A percentile compares a stretch with the other conserved stretches of the same genome.
Evolutionary conservation across 2,329 filamentous ascomycete genomes (phyloP).

Genomic region (Dendryphion nanum): DNA sequence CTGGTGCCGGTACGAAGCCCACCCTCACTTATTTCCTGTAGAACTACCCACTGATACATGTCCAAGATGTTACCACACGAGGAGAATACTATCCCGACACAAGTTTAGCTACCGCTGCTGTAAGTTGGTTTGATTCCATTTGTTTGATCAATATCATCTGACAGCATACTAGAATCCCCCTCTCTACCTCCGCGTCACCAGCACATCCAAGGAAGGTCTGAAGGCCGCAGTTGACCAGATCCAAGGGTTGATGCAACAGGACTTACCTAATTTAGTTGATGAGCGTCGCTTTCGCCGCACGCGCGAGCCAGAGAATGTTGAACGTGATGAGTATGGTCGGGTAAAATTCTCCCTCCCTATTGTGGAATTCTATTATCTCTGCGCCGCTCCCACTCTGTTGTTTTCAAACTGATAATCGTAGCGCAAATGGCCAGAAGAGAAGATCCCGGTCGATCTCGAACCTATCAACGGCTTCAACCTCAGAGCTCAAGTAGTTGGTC

Average conservation of each 20-base stretch:
- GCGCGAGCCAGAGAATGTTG: constrained; percentile 76
- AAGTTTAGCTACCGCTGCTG: constrained; percentile 79
- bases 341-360: constrained; percentile 48
- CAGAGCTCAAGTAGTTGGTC: constrained; percentile 91
- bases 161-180: constrained; percentile 71
- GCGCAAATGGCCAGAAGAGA: constrained; percentile 99
- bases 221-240: constrained; percentile 86
- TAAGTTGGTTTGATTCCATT: constrained; percentile 56
- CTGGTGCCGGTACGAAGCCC: constrained; percentile 97
- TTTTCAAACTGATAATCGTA: constrained; percentile 41
- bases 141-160: constrained; percentile 38
- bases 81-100: constrained; percentile 98
- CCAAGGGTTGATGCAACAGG: constrained; percentile 92
- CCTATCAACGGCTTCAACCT: constrained; percentile 93
- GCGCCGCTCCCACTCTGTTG: constrained; percentile 14
- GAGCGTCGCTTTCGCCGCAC: constrained; percentile 81
- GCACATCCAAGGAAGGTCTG: constrained; percentile 86
- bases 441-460: constrained; percentile 86
- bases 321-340: constrained; percentile 86
- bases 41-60: constrained; percentile 60
- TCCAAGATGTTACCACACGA: constrained; percentile 96
- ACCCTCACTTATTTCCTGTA: constrained; percentile 61
- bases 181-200: constrained; percentile 92
- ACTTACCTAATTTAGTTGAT: constrained; percentile 91
- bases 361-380: neutral